These are phyloP conservation scores for Malassezia pachydermatis DNA, from an alignment of 1,284 basidiomycete species.

Conservation along the genomic window DNA sequence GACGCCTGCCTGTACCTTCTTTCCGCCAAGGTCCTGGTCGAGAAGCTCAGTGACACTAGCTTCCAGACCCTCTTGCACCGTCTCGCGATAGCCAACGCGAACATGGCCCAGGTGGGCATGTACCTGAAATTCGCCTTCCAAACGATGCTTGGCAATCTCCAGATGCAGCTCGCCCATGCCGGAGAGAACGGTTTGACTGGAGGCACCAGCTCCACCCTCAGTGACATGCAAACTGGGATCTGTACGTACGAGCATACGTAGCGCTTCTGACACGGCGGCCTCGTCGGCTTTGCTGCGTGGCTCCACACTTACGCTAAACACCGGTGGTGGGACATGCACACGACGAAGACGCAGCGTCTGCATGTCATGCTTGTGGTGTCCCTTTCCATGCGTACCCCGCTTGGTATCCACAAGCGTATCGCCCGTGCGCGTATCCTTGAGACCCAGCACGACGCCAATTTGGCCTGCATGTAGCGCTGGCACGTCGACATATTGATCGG, in stretches of 20 bases:
- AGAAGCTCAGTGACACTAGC: slow-evolving; percentile 21
- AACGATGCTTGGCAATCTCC: slow-evolving; percentile 70
- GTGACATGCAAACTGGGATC: slow-evolving; percentile 68
- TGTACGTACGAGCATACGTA: slow-evolving; percentile 66
- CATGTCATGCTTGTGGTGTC: slow-evolving; percentile 23
- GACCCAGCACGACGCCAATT: slow-evolving; percentile 71
- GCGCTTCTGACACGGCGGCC: slow-evolving; percentile 63
- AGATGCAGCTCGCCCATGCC: slow-evolving; percentile 75
- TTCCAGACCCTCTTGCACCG: slow-evolving; percentile 51
- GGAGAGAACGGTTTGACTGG: slow-evolving; percentile 62
- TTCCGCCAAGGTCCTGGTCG: slow-evolving; percentile 36
- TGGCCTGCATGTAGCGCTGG: slow-evolving; percentile 69
- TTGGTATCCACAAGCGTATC: slow-evolving; percentile 58
- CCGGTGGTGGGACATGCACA: slow-evolving; percentile 70
- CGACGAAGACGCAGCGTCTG: slow-evolving; percentile 54
- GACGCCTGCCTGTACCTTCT: slow-evolving; percentile 27
- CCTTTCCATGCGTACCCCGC: slow-evolving; percentile 3
- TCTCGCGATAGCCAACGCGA: slow-evolving; percentile 69
- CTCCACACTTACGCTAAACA: slow-evolving; percentile 52
- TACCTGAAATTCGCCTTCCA: slow-evolving; percentile 68
- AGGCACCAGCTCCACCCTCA: slow-evolving; percentile 17
- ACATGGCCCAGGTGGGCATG: slow-evolving; percentile 67
- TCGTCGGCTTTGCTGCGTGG: slow-evolving; percentile 53
- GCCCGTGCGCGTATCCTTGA: slow-evolving; percentile 74
- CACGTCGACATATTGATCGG: slow-evolving; percentile 66